phyloP scores from a whole-genome alignment of 371 early-diverging fungal species.

The Gilbertella persicaria region DNA sequence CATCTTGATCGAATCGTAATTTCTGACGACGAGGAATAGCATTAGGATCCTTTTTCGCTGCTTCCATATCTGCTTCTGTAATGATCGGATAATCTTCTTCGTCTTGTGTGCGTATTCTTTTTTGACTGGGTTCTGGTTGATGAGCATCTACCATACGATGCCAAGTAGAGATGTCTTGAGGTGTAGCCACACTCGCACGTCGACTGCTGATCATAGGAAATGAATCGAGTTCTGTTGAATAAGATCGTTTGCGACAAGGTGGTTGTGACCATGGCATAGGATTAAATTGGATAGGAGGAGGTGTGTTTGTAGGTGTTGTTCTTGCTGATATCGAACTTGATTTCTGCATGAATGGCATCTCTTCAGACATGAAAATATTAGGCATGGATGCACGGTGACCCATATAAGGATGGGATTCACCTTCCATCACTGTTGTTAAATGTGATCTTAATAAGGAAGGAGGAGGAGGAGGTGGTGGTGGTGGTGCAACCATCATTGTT shows the following conservation, averaged over 20 bases:
- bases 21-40: constrained; percentile 64
- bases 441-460: constrained; percentile 1
- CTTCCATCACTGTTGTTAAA: constrained; percentile 13
- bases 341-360: background rate
- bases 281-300: constrained; percentile 14
- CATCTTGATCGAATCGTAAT: constrained; percentile 70
- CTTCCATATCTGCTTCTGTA: constrained; percentile 36
- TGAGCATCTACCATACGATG: constrained; percentile 8
- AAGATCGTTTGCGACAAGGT: constrained; percentile 13
- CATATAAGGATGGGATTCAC: constrained; percentile 6
- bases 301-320: constrained; percentile 16
- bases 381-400: constrained; percentile 26
- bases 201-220: constrained; percentile 24
- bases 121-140: background rate
- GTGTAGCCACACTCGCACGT: constrained; percentile 17
- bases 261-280: constrained; percentile 19
- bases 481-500: constrained; percentile 2
- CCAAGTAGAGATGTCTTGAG: constrained; percentile 25
- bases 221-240: constrained; percentile 16
- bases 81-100: constrained; percentile 31
- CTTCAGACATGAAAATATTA: constrained; percentile 19
- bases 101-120: background rate
- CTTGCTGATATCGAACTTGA: constrained; percentile 2
- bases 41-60: constrained; percentile 32
- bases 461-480: background rate